phyloP scores from a whole-genome alignment of 1,139 yeast species.

The Lodderomyces elongisporus region DNA sequence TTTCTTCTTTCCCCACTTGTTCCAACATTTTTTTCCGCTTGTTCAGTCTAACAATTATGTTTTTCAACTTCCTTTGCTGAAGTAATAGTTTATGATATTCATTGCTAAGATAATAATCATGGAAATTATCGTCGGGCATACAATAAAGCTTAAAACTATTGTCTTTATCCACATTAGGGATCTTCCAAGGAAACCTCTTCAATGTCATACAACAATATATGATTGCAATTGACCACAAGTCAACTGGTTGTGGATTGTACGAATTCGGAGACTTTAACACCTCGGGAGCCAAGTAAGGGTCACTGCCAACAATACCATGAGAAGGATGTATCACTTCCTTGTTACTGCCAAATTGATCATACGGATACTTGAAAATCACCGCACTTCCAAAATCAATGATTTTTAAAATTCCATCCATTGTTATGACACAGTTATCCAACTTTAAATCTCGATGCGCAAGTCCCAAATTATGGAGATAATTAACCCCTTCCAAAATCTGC shows the following conservation, averaged over 20 bases:
- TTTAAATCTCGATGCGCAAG: constrained; percentile 94
- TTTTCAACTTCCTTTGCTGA: constrained; percentile 43
- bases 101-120: constrained; percentile 47
- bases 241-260: constrained; percentile 91
- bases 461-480: constrained; percentile 81
- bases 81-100: constrained; percentile 46
- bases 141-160: constrained; percentile 66
- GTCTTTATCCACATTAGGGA: constrained; percentile 77
- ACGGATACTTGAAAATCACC: constrained; percentile 88
- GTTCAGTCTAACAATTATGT: constrained; percentile 39
- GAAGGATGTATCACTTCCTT: constrained; percentile 66
- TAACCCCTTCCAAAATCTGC: constrained; percentile 80
- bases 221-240: constrained; percentile 93
- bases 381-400: constrained; percentile 96
- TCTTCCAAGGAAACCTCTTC: constrained; percentile 96
- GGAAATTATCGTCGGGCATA: constrained; percentile 52
- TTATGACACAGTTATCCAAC: constrained; percentile 89
- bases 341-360: constrained; percentile 49
- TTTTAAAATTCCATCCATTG: constrained; percentile 80
- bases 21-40: constrained; percentile 31
- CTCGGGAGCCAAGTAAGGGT: constrained; percentile 97
- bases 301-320: constrained; percentile 95
- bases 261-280: constrained; percentile 63
- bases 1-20: constrained; percentile 10
- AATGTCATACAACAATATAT: constrained; percentile 94